Evolutionary conservation across 169 alveolate genomes (phyloP).

Genomic region (Plasmodium fragile): DNA sequence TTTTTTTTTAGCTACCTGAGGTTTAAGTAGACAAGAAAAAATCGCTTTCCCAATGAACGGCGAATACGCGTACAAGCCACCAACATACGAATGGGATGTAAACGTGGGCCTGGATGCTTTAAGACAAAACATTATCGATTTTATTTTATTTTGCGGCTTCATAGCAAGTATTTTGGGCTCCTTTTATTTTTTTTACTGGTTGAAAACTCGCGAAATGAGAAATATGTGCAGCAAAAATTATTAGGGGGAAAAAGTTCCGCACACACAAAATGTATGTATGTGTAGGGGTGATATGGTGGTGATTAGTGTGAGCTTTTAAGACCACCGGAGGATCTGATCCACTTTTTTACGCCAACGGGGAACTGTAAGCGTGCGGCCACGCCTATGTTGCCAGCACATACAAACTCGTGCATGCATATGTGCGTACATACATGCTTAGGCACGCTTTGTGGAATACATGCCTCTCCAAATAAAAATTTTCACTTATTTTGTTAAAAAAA

Average conservation of each 20-base stretch:
- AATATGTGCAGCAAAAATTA: conserved; percentile 44
- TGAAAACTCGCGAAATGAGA: conserved; percentile 43
- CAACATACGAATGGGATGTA: conserved; percentile 39
- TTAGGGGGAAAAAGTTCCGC: conserved; percentile 20
- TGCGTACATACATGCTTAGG: background rate
- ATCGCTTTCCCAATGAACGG: conserved; percentile 26
- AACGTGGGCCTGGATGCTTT: conserved; percentile 14
- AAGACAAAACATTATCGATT: conserved; percentile 40
- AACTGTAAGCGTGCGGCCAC: background rate
- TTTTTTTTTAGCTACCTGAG: background rate
- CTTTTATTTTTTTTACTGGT: conserved; percentile 66
- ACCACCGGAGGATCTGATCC: background rate
- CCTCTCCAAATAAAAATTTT: conserved; percentile 4
- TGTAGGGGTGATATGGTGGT: background rate
- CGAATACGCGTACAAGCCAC: conserved; percentile 48
- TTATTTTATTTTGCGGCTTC: conserved; percentile 50
- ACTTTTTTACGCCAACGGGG: background rate
- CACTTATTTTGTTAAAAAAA: background rate
- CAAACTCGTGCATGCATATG: background rate
- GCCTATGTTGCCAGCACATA: background rate
- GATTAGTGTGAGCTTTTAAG: background rate
- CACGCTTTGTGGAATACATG: background rate
- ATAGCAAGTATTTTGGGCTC: conserved; percentile 56
- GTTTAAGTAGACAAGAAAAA: background rate
- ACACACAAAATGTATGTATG: background rate